Percentiles rank a stretch among this genome's conserved stretches.
Conservation (phyloP, 2,329 filamentous ascomycete species). For the Colletotrichum zoysiae region DNA sequence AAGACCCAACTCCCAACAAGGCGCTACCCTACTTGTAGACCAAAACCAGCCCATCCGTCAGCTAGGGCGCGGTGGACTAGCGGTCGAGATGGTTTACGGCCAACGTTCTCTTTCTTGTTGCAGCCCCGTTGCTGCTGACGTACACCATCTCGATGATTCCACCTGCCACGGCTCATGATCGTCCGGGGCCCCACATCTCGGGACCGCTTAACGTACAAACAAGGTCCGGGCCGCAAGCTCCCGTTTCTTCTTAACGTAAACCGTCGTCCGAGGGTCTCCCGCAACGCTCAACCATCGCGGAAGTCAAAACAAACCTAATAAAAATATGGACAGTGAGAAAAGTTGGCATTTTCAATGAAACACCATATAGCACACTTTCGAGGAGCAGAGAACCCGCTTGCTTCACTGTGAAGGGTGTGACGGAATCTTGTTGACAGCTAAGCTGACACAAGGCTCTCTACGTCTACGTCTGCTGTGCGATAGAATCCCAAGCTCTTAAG, state of each 20-base stretch:
- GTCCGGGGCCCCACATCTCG: slow-evolving; percentile 24
- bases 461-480: slow-evolving; percentile 53
- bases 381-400: neutral
- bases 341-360: too few relatives aligned
- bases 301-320: slow-evolving; percentile 3
- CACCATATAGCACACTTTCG: too few relatives aligned
- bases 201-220: slow-evolving; percentile 23
- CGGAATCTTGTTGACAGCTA: neutral
- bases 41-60: neutral
- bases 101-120: slow-evolving; percentile 1
- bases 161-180: slow-evolving; percentile 9
- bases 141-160: slow-evolving; percentile 24
- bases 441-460: slow-evolving; percentile 53
- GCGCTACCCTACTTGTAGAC: too few relatives aligned
- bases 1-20: too few relatives aligned
- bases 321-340: neutral
- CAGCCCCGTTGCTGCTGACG: slow-evolving; percentile 32
- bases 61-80: neutral
- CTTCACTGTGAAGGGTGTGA: slow-evolving; percentile 45
- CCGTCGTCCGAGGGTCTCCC: slow-evolving; percentile 10
- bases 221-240: slow-evolving; percentile 13
- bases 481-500: slow-evolving; percentile 64
- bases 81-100: slow-evolving; percentile 13
- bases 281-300: neutral
- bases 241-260: slow-evolving; percentile 14